phyloP scores from a whole-genome alignment of 805 yeast species.

The Geotrichum ghanense region DNA sequence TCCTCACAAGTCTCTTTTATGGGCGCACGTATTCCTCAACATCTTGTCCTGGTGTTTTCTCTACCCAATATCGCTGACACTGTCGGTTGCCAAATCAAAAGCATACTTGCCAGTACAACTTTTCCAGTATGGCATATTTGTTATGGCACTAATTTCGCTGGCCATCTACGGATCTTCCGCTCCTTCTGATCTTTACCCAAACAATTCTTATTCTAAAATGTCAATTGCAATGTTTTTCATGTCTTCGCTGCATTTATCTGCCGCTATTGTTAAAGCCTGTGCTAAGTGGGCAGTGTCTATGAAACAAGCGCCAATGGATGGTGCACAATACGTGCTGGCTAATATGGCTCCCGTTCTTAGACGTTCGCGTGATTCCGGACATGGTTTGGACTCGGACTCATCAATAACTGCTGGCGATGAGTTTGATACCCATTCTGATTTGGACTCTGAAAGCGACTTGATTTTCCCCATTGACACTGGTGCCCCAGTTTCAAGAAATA shows the following conservation, averaged over 20 bases:
- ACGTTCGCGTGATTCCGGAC: constrained; percentile 18
- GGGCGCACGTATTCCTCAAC: constrained; percentile 40
- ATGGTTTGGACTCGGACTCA: constrained; percentile 7
- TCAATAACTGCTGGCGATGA: constrained; percentile 5
- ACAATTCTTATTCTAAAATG: constrained; percentile 61
- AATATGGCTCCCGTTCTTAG: constrained; percentile 7
- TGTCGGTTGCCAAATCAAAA: constrained; percentile 32
- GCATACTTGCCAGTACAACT: constrained; percentile 50
- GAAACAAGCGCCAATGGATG: constrained; percentile 20
- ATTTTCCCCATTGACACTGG: background rate
- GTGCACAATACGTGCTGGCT: constrained; percentile 21
- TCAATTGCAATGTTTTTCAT: constrained; percentile 47
- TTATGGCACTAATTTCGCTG: constrained; percentile 43
- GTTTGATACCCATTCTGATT: background rate
- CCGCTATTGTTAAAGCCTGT: constrained; percentile 41
- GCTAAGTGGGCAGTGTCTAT: constrained; percentile 30
- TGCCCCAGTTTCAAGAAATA: background rate
- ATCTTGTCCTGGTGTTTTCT: constrained; percentile 36
- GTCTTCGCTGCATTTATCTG: constrained; percentile 39
- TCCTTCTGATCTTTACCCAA: constrained; percentile 57
- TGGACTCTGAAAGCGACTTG: constrained; percentile 2
- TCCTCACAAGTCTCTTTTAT: constrained; percentile 40
- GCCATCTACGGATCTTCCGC: constrained; percentile 47
- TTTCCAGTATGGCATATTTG: constrained; percentile 34
- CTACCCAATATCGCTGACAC: constrained; percentile 37